Conservation (phyloP, 2,329 filamentous ascomycete genomes). For the Clarireedia paspali region DNA sequence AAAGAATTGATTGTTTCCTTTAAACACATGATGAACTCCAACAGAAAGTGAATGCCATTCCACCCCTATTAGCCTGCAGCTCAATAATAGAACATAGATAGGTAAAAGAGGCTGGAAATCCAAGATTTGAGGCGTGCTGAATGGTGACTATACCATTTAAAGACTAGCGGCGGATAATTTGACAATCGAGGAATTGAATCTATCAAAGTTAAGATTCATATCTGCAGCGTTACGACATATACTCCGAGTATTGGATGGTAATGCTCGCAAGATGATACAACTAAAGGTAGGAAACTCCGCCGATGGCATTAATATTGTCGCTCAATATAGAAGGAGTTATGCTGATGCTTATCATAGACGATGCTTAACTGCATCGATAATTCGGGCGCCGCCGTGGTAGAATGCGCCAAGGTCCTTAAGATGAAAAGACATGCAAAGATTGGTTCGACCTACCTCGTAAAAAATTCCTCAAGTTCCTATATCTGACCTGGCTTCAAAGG, state of each 20-base stretch:
- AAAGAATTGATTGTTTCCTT: conserved; percentile 5
- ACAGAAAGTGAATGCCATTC: conserved; percentile 2
- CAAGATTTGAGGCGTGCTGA: conserved; percentile 2
- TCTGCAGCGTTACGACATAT: conserved; percentile 5
- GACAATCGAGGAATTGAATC: not conserved
- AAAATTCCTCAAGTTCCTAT: not conserved
- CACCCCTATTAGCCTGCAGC: conserved; percentile 1
- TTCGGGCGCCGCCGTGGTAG: conserved; percentile 92
- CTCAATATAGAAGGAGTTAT: not conserved
- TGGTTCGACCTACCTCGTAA: conserved; percentile 47
- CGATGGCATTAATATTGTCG: not conserved
- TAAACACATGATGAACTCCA: conserved; percentile 4
- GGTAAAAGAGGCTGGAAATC: conserved; percentile 6
- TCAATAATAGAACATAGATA: not conserved
- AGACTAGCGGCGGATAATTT: conserved; percentile 7
- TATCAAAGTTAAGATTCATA: not conserved
- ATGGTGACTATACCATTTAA: not conserved
- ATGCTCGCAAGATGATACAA: conserved; percentile 71
- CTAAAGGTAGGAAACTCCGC: conserved; percentile 53
- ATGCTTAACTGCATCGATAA: conserved; percentile 99
- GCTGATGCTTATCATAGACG: conserved; percentile 47
- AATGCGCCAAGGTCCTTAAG: conserved; percentile 88
- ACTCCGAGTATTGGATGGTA: conserved; percentile 4
- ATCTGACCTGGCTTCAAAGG: conserved; percentile 43
- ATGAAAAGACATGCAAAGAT: conserved; percentile 85